phyloP scores from a whole-genome alignment of 2,329 filamentous ascomycete genomes.

The Phoma sp. region DNA sequence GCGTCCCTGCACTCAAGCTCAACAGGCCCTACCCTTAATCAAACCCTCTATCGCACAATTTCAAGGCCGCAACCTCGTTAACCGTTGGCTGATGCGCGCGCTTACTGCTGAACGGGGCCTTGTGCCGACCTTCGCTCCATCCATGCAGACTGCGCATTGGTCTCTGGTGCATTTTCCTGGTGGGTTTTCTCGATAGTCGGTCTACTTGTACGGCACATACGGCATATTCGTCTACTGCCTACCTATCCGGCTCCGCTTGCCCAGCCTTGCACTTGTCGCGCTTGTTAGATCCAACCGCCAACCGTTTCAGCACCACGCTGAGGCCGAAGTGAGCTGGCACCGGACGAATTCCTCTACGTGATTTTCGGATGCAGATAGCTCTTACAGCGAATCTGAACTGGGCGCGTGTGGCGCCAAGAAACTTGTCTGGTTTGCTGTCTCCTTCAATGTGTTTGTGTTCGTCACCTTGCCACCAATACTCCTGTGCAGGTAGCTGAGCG shows the following conservation, averaged over 20 bases:
- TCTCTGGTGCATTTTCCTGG: slow-evolving; percentile 13
- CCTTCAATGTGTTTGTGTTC: slow-evolving; percentile 1
- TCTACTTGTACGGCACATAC: neutral
- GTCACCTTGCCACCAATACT: slow-evolving; percentile 13
- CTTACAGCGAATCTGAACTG: neutral
- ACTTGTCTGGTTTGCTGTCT: slow-evolving; percentile 6
- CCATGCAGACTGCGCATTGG: slow-evolving; percentile 7
- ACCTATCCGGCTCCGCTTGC: slow-evolving; percentile 14
- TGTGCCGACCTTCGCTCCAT: slow-evolving; percentile 3
- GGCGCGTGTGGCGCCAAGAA: slow-evolving; percentile 8
- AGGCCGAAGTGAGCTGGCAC: slow-evolving; percentile 13
- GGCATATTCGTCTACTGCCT: neutral
- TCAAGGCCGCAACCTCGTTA: slow-evolving; percentile 9
- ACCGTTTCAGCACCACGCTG: slow-evolving; percentile 23
- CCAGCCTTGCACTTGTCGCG: slow-evolving; percentile 15
- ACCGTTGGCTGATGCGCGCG: slow-evolving; percentile 7
- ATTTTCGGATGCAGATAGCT: slow-evolving; percentile 1
- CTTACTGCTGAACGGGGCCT: slow-evolving; percentile 7
- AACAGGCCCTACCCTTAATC: slow-evolving; percentile 1
- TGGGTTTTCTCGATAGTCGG: neutral
- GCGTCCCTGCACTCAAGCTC: slow-evolving; percentile 10
- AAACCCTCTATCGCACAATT: slow-evolving; percentile 17
- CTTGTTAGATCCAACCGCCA: slow-evolving; percentile 23
- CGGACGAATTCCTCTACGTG: slow-evolving; percentile 1
- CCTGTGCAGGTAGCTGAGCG: slow-evolving; percentile 15